Conservation (phyloP, 176 grass and related monocot genomes). For the Cenchrus americanus region DNA sequence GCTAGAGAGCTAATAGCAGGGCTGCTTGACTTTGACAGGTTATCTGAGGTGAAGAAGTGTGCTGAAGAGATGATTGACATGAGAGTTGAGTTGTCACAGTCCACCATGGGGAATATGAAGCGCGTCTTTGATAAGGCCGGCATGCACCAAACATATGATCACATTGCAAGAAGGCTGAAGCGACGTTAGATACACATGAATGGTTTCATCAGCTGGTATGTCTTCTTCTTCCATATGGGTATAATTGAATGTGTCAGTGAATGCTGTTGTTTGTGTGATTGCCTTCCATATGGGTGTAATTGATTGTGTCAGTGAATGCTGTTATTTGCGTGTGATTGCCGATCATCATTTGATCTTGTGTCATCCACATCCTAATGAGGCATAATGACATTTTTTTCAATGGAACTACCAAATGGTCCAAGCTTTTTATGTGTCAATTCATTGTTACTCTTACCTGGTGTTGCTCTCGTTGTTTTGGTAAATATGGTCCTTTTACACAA, state of each 20-base stretch:
- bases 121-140: constrained; percentile 50
- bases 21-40: constrained; percentile 60
- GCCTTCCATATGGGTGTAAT: constrained; percentile 36
- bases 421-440: constrained; percentile 1
- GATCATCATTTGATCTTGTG: constrained; percentile 15
- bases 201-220: constrained; percentile 48
- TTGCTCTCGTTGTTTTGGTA: constrained; percentile 16
- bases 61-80: constrained; percentile 64
- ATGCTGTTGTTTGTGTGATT: background rate
- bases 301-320: constrained; percentile 11
- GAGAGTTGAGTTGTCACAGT: constrained; percentile 55
- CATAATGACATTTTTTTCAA: background rate
- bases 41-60: constrained; percentile 55
- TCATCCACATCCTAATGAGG: constrained; percentile 25
- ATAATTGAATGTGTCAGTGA: constrained; percentile 14
- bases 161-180: constrained; percentile 59
- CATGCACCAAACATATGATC: constrained; percentile 43
- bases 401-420: constrained; percentile 15
- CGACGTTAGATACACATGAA: constrained; percentile 24
- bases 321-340: background rate
- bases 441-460: constrained; percentile 1
- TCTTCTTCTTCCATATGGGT: constrained; percentile 39
- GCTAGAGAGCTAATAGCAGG: constrained; percentile 68
- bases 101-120: constrained; percentile 74
- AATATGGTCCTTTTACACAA: background rate